Base-by-base conservation (phyloP, 768 basidiomycete species). In the Xanthoconium purpureum region DNA sequence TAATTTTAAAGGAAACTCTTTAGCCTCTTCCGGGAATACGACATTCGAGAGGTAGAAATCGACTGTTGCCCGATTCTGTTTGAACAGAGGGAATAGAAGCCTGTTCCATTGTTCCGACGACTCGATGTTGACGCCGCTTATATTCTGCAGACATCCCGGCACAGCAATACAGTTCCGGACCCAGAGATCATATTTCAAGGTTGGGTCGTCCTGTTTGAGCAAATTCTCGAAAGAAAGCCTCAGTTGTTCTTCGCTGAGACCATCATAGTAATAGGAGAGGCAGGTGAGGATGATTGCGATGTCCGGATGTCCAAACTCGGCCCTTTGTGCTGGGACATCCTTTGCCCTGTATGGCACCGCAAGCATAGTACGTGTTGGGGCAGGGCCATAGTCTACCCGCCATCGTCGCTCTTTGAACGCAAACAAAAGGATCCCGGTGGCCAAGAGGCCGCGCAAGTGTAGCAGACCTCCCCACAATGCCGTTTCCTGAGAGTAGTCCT, bases 311-410 rank as follows among this genome's bases (percentile, higher is more conserved):
- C n/a, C n/a, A n/a, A n/a, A n/a, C n/a, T n/a, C n/a, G n/a, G n/a
- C n/a, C n/a, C n/a, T n/a, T 43, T 64, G 54, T 9, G 75, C 60
- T 2, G 74, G 74, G 24, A 73, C 59, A 20, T 75, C 75, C 52
- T 71, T 75, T 0, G 74, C 75, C 3, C 72, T 64, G 28, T 75
- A 75, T 1, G 74, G 74, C 2, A 75, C 75, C 1, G 74, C 74
- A 3, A 75, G 60, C 62, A 66, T 61, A 0, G 75, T 74, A 11
- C 74, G 70, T 20, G 37, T 2, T 6, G 57, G n/a, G n/a, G n/a
- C n/a, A n/a, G n/a, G n/a, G n/a, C n/a, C n/a, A n/a, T n/a, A n/a
- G n/a, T n/a, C n/a, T 6, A 45, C 44, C 4, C 75, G 55, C 73
- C 73, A 75, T 28, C 76, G 62, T 28, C 71, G 71, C 2, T 75